These are phyloP conservation scores for Alternaria rosae DNA, from an alignment of 2,329 filamentous ascomycete species.

Conservation along the genomic window DNA sequence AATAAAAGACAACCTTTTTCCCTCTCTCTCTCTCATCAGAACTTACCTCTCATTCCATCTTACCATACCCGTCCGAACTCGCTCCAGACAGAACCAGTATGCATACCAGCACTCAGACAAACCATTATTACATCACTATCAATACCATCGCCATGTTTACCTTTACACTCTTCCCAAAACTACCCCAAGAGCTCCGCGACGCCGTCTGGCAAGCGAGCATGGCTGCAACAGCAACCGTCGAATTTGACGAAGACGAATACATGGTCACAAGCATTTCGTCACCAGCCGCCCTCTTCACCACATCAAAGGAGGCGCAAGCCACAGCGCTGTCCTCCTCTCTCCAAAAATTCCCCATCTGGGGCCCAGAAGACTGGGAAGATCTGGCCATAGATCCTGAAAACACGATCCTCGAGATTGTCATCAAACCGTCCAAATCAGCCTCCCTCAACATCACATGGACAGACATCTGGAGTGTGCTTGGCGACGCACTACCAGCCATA, in stretches of 20 bases:
- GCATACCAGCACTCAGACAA: background rate
- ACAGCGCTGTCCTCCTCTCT: constrained; percentile 8
- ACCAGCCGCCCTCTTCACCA: constrained; percentile 10
- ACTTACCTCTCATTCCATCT: background rate
- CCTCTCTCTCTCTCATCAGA: background rate
- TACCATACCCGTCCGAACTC: background rate
- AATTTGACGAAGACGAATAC: constrained; percentile 11
- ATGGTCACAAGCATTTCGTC: constrained; percentile 14
- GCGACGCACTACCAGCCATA: constrained; percentile 14
- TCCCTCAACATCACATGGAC: constrained; percentile 21
- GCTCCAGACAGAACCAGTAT: background rate
- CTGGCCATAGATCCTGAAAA: constrained; percentile 11
- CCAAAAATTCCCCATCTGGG: constrained; percentile 10
- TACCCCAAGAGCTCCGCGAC: constrained; percentile 6
- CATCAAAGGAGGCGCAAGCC: constrained; percentile 12
- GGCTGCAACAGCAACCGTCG: constrained; percentile 3
- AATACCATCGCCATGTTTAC: background rate
- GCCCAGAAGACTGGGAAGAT: constrained; percentile 15
- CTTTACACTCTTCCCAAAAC: constrained; percentile 4
- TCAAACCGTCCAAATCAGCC: constrained; percentile 7
- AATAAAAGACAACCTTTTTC: background rate
- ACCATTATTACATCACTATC: background rate
- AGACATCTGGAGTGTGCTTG: constrained; percentile 17
- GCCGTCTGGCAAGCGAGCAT: constrained; percentile 6
- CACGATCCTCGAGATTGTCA: constrained; percentile 17